Base-by-base conservation (phyloP, 169 alveolate genomes). In the Plasmodium sp. region DNA sequence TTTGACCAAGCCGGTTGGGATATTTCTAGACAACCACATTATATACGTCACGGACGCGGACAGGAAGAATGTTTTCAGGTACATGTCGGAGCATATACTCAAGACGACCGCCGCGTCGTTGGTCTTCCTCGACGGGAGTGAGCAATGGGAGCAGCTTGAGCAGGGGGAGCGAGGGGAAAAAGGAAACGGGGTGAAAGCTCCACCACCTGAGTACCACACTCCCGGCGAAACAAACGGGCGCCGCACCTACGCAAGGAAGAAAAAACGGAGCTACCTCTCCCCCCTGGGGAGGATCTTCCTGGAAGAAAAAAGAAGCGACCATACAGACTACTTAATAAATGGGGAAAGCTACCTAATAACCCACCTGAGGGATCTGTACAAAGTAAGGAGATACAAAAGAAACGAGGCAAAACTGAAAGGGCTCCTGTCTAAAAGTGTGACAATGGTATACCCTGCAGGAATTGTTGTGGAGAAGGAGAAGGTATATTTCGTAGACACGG, bases 401-500 rank as follows among this genome's bases (percentile, higher is more conserved):
- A 33, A 18, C 34, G 12, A 16, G 39, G 54, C 10, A 34, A 12
- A 58, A 5, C 80, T 58, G n/a, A 16, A 33, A 2, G 85, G 72
- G 33, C 73, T 86, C 33, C 4, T 86, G 58, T 31, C 80, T 86
- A 84, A 75, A 0, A 27, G 22, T 75, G 56, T 86, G 7, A 75
- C 93, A 3, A 2, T 86, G 43, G 45, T 54, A 33, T 86, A 86
- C 81, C 93, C 93, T 9, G 79, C 93, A 86, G 93, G 93, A 54
- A 75, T 86, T 77, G 93, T 86, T 3, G 93, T 56, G 9, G 58
- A 75, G 3, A n/a, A 56, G 31, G 36, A 86, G 45, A 51, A 34
- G 43, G 22, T 86, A 14, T 90, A 90, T 73, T 90, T 90, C 74
- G 94, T 90, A 7, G 94, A 90, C 54, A 74, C 91, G 36, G 83